Evolutionary conservation across 306 rosid genomes (phyloP).

Genomic region (Trifolium pratense): DNA sequence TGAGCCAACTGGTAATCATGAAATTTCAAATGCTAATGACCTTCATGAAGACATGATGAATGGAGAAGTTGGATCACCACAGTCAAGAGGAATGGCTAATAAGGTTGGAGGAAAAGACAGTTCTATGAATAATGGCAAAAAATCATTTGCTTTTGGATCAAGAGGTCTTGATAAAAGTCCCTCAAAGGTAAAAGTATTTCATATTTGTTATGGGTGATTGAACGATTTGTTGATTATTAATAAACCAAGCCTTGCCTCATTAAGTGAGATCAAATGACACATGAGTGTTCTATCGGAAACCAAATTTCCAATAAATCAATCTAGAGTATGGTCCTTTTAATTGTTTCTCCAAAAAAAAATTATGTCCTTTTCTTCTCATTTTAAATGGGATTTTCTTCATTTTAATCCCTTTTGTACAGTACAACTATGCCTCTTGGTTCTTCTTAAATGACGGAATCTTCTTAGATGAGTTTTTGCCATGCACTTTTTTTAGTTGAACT

Average conservation of each 20-base stretch:
- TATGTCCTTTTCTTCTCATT: constrained; percentile 15
- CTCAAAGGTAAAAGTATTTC: constrained; percentile 60
- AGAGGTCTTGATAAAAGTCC: constrained; percentile 71
- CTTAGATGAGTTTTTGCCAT: constrained; percentile 21
- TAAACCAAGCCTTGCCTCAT: constrained; percentile 4
- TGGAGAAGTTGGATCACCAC: constrained; percentile 68
- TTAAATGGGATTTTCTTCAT: constrained; percentile 1
- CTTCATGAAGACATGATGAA: constrained; percentile 58
- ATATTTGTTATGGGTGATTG: constrained; percentile 36
- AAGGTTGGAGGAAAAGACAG: constrained; percentile 69
- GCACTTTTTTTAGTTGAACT: constrained; percentile 17
- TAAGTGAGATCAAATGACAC: constrained; percentile 19
- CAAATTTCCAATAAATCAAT: constrained; percentile 21
- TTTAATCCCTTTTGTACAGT: constrained; percentile 21
- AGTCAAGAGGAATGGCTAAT: constrained; percentile 52
- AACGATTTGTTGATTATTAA: constrained; percentile 23
- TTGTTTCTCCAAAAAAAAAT: constrained; percentile 16
- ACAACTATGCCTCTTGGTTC: constrained; percentile 13
- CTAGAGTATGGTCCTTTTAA: constrained; percentile 12
- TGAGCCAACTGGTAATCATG: constrained; percentile 55
- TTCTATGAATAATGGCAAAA: constrained; percentile 53
- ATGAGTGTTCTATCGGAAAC: constrained; percentile 14
- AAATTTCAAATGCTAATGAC: constrained; percentile 49
- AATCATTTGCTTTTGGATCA: constrained; percentile 72
- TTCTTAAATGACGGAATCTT: constrained; percentile 1